Base-by-base conservation (phyloP, 768 basidiomycete species). In the Collybia sordida region DNA sequence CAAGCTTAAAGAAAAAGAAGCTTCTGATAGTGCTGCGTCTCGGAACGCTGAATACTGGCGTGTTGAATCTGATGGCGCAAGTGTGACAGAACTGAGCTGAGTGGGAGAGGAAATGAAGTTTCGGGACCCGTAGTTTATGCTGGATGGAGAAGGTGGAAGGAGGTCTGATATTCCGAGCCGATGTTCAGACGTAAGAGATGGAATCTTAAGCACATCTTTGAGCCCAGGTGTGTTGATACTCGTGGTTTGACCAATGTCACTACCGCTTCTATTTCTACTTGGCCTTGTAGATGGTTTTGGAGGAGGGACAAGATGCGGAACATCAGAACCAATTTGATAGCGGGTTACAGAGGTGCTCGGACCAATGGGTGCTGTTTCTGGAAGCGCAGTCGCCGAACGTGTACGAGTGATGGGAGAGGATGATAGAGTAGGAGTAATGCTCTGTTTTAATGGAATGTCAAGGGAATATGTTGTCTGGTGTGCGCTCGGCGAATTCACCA, bases 141-240 rank as follows among this genome's bases (percentile, higher is more conserved):
- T 74, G 28, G 78, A 82, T 7, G 87, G 88, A 11, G 90, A 90
- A 1, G 90, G 88, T 4, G 90, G 88, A 17, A 89, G 68, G 19
- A 91, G 68, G 57, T 90, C 88, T 12, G 75, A 57, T 65, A 84
- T 81, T 25, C 84, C 86, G 15, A 86, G 65, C 57, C 83, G 83
- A 59, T 89, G 83, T 45, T 87, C 87, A 1, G 83, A 83, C 17
- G 84, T 80, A 18, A 87, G 70, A 11, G 79, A 79, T 0, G 87
- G 85, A 37, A 85, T 79, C 86, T 88, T 89, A 22, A 89, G 65
- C 15, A 86, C 83, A 59, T 90, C 87, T 60, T 84, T 88, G 25
- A 89, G 67, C 3, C 82, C 85, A 1, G 85, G 84, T 0, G 82
- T 66, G 21, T 72, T 70, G 31, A 72, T 55, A 46, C 59, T 55